Evolutionary conservation across 1,284 basidiomycete genomes (phyloP).

Genomic region (Erythrobasidium hasegawianum): DNA sequence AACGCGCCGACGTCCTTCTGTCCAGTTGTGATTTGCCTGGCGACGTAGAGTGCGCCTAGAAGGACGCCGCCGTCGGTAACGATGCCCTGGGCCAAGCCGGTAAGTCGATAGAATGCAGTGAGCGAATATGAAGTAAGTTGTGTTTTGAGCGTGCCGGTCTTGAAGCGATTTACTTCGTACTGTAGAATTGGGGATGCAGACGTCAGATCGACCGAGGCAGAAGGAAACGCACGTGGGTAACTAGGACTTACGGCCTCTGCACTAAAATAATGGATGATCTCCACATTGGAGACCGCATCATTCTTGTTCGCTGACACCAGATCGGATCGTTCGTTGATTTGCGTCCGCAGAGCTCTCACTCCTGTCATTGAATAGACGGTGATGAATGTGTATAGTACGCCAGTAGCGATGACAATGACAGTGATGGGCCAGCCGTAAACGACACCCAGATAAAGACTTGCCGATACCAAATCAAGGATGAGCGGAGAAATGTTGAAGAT

Average conservation of each 20-base stretch:
- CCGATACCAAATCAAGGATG: slow-evolving; percentile 1
- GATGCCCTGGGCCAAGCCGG: background rate
- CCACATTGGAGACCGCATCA: slow-evolving; percentile 66
- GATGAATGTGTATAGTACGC: background rate
- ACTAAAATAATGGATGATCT: slow-evolving; percentile 71
- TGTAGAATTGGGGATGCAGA: background rate
- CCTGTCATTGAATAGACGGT: background rate
- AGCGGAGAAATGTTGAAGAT: background rate
- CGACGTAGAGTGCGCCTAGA: background rate
- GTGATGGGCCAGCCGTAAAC: slow-evolving; percentile 9
- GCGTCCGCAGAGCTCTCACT: background rate
- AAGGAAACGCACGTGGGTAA: background rate
- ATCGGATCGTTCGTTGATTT: slow-evolving; percentile 6
- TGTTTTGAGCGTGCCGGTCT: background rate
- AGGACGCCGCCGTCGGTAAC: background rate
- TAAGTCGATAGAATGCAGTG: background rate
- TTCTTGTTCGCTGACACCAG: slow-evolving; percentile 16
- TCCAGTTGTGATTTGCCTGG: background rate
- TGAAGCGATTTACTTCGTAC: slow-evolving; percentile 1
- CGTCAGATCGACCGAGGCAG: too few species aligned
- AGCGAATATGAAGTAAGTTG: background rate
- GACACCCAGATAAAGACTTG: background rate
- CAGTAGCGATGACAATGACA: background rate
- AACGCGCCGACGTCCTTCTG: background rate
- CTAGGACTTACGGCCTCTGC: slow-evolving; percentile 57